Evolutionary conservation across 2,329 filamentous ascomycete species (phyloP).

Genomic region (Boeremia exigua): DNA sequence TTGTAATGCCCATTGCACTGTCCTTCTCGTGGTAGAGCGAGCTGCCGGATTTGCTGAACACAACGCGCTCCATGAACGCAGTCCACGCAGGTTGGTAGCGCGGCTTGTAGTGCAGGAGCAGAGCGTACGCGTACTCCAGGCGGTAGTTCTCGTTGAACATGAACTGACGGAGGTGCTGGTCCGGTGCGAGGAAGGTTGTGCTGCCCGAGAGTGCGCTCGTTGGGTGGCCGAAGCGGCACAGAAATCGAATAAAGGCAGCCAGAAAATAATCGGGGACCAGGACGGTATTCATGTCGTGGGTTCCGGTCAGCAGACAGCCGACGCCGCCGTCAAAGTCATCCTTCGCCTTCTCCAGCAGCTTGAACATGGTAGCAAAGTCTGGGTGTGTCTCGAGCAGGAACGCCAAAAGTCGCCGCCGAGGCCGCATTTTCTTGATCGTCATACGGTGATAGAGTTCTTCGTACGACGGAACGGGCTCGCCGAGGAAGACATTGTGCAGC

Average conservation of each 20-base stretch:
- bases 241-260: constrained; percentile 36
- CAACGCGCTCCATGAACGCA: constrained; percentile 33
- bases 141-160: constrained; percentile 31
- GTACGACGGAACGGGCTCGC: constrained; percentile 66
- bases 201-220: constrained; percentile 9
- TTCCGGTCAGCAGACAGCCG: constrained; percentile 28
- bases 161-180: constrained; percentile 28
- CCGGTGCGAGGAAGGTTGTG: constrained; percentile 12
- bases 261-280: constrained; percentile 35
- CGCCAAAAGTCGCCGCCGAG: constrained; percentile 58
- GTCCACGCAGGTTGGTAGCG: constrained; percentile 40
- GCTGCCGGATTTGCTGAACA: constrained; percentile 15
- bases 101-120: constrained; percentile 34
- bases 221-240: constrained; percentile 41
- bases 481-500: constrained; percentile 69
- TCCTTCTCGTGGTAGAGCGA: constrained; percentile 1
- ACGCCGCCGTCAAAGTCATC: constrained; percentile 29
- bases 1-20: constrained; percentile 11
- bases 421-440: constrained; percentile 56
- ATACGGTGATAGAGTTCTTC: constrained; percentile 67
- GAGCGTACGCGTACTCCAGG: constrained; percentile 37
- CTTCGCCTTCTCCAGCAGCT: constrained; percentile 27
- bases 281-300: constrained; percentile 14
- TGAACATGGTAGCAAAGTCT: constrained; percentile 27
- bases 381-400: constrained; percentile 58